Conservation (phyloP, 345 rosid genomes). For the Citrus glauca region DNA sequence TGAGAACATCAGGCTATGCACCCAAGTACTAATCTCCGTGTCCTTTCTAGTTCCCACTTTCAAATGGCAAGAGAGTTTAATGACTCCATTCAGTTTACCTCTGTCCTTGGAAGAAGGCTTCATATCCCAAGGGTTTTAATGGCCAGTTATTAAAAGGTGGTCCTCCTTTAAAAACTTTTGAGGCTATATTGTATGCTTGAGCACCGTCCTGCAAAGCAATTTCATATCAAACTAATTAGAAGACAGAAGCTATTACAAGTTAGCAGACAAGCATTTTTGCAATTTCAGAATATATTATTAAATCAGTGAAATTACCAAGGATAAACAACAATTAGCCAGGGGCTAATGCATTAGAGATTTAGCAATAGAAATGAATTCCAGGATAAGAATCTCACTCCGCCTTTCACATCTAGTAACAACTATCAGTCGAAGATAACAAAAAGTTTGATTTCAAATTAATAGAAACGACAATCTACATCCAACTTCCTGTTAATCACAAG, state of each 20-base stretch:
- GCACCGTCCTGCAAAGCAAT: constrained; percentile 55
- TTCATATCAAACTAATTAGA: background rate
- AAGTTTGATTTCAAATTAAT: background rate
- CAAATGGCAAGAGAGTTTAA: background rate
- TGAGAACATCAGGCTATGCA: background rate
- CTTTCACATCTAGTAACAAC: background rate
- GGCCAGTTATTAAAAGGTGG: constrained; percentile 50
- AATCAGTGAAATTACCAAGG: background rate
- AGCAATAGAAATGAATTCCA: background rate
- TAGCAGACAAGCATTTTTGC: background rate
- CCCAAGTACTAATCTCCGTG: background rate
- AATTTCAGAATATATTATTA: background rate
- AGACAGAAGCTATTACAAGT: background rate
- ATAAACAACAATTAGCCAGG: too few species aligned
- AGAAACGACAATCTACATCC: background rate
- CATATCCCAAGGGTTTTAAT: constrained; percentile 34
- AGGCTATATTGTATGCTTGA: constrained; percentile 36
- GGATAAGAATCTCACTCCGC: background rate
- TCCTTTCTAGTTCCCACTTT: too few species aligned
- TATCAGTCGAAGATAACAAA: background rate
- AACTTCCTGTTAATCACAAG: background rate
- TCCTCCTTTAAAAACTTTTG: constrained; percentile 35
- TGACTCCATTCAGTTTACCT: constrained; percentile 3
- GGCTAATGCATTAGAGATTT: too few species aligned
- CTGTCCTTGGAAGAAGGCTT: constrained; percentile 33